These are phyloP conservation scores for Coniophora puteana DNA, from an alignment of 1,284 basidiomycete species.

Conservation along the genomic window DNA sequence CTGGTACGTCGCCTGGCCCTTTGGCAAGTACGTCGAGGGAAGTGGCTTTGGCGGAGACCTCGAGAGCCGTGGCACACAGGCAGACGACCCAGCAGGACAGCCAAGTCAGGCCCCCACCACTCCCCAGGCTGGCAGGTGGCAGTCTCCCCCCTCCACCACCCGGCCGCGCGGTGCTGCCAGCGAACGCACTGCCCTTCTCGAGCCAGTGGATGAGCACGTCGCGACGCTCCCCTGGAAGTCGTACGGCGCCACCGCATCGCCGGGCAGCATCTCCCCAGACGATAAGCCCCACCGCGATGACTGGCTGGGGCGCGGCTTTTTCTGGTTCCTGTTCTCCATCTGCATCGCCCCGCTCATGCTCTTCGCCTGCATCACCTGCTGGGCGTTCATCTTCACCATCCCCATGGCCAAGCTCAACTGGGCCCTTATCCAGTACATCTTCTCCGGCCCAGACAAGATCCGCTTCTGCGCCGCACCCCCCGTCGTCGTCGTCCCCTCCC, in stretches of 20 bases:
- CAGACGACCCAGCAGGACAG: conserved; percentile 26
- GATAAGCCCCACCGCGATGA: conserved; percentile 36
- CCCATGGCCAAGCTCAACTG: conserved; percentile 98
- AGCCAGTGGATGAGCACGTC: conserved; percentile 12
- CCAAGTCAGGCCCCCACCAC: conserved; percentile 24
- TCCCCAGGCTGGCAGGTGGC: conserved; percentile 36
- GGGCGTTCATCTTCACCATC: conserved; percentile 90
- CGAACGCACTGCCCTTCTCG: conserved; percentile 31
- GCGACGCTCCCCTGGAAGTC: conserved; percentile 49
- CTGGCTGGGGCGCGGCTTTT: conserved; percentile 67
- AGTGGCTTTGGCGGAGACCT: conserved; percentile 52
- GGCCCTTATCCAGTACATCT: conserved; percentile 86
- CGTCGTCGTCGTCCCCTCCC: conserved; percentile 49
- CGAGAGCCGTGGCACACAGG: conserved; percentile 28
- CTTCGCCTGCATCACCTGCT: conserved; percentile 84
- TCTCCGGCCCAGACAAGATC: conserved; percentile 78
- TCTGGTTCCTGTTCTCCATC: conserved; percentile 73
- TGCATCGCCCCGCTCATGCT: conserved; percentile 90
- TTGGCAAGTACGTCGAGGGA: conserved; percentile 98
- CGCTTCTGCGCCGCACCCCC: conserved; percentile 84
- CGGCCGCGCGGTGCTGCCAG: conserved; percentile 9
- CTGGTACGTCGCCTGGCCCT: conserved; percentile 98
- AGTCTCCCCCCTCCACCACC: conserved; percentile 31
- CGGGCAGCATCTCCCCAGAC: conserved; percentile 31
- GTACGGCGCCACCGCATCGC: conserved; percentile 54